Conservation (phyloP, 148 eudicot species). For the Chenopodium album region DNA sequence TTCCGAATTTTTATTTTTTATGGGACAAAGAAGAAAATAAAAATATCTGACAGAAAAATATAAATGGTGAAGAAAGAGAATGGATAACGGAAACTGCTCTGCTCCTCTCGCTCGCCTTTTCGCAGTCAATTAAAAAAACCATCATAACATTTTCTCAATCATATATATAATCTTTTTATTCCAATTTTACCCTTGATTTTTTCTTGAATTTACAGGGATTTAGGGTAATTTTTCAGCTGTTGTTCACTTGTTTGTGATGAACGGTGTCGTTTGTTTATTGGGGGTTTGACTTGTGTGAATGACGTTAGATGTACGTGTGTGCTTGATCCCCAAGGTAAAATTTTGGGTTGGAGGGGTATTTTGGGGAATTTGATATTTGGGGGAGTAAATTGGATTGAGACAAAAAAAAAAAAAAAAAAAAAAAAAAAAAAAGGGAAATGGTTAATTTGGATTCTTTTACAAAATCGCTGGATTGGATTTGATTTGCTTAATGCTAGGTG, state of each 20-base stretch:
- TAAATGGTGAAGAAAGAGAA: slow-evolving; percentile 22
- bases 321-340: slow-evolving; percentile 6
- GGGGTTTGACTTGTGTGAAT: neutral
- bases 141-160: neutral
- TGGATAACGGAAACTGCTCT: slow-evolving; percentile 69
- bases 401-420: neutral
- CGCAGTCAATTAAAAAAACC: neutral
- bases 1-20: neutral
- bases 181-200: slow-evolving; percentile 8
- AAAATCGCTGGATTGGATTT: neutral
- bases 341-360: neutral
- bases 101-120: slow-evolving; percentile 34
- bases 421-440: too few species aligned
- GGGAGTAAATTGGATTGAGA: neutral
- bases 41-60: slow-evolving; percentile 15
- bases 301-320: too few species aligned
- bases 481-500: neutral
- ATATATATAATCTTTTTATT: slow-evolving; percentile 16
- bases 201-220: neutral
- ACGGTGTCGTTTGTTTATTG: neutral
- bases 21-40: neutral
- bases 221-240: neutral
- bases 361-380: neutral
- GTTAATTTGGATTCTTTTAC: neutral
- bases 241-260: neutral